phyloP scores from a whole-genome alignment of 1,139 yeast genomes.

The Chernovozyma aurita region DNA sequence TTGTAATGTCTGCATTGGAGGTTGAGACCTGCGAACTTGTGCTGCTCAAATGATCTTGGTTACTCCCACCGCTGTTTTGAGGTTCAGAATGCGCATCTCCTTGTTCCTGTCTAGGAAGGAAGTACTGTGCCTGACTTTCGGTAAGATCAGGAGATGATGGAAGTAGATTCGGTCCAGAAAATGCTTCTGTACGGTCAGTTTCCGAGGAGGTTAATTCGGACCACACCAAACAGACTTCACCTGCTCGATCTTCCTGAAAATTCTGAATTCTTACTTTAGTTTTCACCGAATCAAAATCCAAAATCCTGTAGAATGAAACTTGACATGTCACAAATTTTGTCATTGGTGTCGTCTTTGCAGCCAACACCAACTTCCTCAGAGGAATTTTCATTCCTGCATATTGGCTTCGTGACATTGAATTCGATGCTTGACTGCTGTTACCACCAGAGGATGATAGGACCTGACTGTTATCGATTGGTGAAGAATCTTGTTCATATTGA shows the following conservation, averaged over 20 bases:
- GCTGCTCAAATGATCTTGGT: not conserved
- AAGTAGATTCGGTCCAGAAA: not conserved
- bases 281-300: not conserved
- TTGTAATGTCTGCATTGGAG: not conserved
- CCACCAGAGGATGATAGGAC: not conserved
- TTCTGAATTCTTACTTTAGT: slow-evolving; percentile 4
- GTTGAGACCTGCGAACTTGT: not conserved
- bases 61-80: not conserved
- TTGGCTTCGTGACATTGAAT: not conserved
- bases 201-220: not conserved
- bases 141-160: slow-evolving; percentile 18
- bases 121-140: slow-evolving; percentile 9
- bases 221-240: slow-evolving; percentile 1
- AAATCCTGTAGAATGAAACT: slow-evolving; percentile 32
- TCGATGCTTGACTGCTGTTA: slow-evolving; percentile 1
- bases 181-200: not conserved
- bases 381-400: not conserved
- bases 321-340: slow-evolving; percentile 19
- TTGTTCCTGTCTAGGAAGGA: not conserved
- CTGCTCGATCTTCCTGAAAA: slow-evolving; percentile 3
- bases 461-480: not conserved
- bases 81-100: not conserved
- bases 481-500: not conserved
- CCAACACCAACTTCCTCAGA: slow-evolving; percentile 1
- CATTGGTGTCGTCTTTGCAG: slow-evolving; percentile 1